Evolutionary conservation across 2,329 filamentous ascomycete genomes (phyloP).

Genomic region (Domatiomyces globalis): DNA sequence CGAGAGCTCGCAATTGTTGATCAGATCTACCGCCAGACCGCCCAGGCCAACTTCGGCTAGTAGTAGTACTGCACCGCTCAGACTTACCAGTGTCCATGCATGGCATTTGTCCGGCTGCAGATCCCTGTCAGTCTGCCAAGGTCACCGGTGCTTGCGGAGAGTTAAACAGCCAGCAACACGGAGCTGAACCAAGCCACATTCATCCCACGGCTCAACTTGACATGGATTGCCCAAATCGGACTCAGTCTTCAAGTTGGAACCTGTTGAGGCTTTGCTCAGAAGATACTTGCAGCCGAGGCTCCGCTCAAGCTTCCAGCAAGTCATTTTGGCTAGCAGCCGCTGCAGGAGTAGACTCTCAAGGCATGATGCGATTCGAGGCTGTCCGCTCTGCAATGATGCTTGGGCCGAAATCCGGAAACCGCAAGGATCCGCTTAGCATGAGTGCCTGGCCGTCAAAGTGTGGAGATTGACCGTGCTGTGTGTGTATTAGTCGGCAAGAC

Average conservation of each 20-base stretch:
- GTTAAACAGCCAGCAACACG: neutral
- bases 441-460: neutral
- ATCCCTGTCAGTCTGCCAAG: neutral
- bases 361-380: no score
- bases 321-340: no score
- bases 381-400: no score
- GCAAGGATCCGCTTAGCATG: no score
- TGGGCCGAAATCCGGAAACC: no score
- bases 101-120: neutral
- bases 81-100: neutral
- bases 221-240: no score
- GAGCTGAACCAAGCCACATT: neutral
- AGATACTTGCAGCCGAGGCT: no score
- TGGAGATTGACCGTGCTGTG: neutral
- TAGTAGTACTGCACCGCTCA: no score
- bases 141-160: neutral
- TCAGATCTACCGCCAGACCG: neutral
- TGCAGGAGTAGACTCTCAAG: no score
- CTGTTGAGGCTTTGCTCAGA: no score
- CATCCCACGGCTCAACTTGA: neutral
- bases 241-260: no score
- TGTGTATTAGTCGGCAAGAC: neutral
- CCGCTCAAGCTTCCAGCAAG: no score
- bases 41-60: neutral
- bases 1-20: neutral